phyloP scores from a whole-genome alignment of 2,329 filamentous ascomycete species.

The Dactylellina haptotyla region DNA sequence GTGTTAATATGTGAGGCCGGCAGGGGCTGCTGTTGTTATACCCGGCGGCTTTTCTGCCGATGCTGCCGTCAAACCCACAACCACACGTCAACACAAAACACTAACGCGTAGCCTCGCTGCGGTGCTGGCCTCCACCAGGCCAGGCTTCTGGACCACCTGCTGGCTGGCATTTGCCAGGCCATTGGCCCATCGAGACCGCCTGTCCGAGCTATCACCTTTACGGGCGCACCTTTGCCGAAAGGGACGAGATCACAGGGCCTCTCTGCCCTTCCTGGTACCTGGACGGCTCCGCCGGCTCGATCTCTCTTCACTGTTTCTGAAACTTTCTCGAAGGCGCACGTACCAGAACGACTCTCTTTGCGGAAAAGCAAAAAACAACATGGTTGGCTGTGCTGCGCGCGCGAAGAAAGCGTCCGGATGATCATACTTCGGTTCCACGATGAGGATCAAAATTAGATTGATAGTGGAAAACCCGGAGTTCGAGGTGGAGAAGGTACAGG shows the following conservation, averaged over 20 bases:
- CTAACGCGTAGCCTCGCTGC: constrained; percentile 11
- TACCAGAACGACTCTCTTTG: not conserved
- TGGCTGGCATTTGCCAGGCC: not conserved
- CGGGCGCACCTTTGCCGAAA: constrained; percentile 47
- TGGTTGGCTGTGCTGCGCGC: not conserved
- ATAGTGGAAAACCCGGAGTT: constrained; percentile 43
- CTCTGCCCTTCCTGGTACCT: constrained; percentile 36
- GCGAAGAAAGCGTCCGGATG: constrained; percentile 40
- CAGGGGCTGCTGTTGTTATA: constrained; percentile 40
- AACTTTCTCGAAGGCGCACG: constrained; percentile 52
- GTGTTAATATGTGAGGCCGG: constrained; percentile 33
- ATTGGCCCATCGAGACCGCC: not conserved
- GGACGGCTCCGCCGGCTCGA: constrained; percentile 53
- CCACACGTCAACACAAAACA: constrained; percentile 51
- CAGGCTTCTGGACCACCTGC: not conserved
- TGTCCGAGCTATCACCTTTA: constrained; percentile 18
- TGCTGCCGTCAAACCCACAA: constrained; percentile 48
- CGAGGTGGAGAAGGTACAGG: constrained; percentile 32
- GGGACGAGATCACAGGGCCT: constrained; percentile 41
- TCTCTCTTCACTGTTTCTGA: constrained; percentile 25
- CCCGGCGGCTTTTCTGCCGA: constrained; percentile 54
- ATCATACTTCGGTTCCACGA: constrained; percentile 50
- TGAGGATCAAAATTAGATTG: constrained; percentile 39
- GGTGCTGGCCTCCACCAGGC: not conserved
- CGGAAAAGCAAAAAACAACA: constrained; percentile 5